Base-by-base conservation (phyloP, 2,329 filamentous ascomycete genomes). In the Calonectria montana region DNA sequence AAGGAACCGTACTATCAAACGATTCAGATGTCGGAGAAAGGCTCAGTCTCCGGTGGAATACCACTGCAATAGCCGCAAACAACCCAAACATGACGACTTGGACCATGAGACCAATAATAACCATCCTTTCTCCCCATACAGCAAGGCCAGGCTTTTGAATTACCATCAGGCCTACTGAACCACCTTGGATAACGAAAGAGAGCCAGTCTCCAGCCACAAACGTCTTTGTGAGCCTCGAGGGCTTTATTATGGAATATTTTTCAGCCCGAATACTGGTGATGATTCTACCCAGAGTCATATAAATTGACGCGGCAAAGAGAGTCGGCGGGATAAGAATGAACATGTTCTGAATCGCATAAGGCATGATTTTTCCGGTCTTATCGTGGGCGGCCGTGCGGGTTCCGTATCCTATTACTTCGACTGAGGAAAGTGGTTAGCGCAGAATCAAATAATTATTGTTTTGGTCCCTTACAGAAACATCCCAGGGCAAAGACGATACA, bases 21-120 rank as follows among this genome's bases (percentile, higher is more conserved):
- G 65, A 67, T 10, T 45, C 50, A 2, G 39, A 3, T 2, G 65
- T 59, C 8, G 65, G n/a, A n/a, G n/a, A n/a, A n/a, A n/a, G 65
- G 9, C 10, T 7, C 39, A 59, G 23, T 16, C 65, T 13, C 15
- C 65, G 65, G 21, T 67, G 65, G 23, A 67, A 67, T 4, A 57
- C 27, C 5, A 67, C 7, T 4, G 65, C 65, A 48, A 67, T 48
- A 16, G n/a, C 39, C 0, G 27, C 50, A 13, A 67, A 67, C 5
- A 67, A 41, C 12, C 8, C 65, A 59, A 67, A 67, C 65, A 67
- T 67, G 50, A 67, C 13, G 2, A 67, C 50, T 25, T 67, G 65
- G 2, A 67, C 21, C 65, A 67, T 18, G 21, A 67, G 65, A 5
- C 65, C 65, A 4, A 61, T 59, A 6, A 67, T 67, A n/a, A 41